These are phyloP conservation scores for Boeremia exigua DNA, from an alignment of 2,329 filamentous ascomycete genomes.

Conservation along the genomic window DNA sequence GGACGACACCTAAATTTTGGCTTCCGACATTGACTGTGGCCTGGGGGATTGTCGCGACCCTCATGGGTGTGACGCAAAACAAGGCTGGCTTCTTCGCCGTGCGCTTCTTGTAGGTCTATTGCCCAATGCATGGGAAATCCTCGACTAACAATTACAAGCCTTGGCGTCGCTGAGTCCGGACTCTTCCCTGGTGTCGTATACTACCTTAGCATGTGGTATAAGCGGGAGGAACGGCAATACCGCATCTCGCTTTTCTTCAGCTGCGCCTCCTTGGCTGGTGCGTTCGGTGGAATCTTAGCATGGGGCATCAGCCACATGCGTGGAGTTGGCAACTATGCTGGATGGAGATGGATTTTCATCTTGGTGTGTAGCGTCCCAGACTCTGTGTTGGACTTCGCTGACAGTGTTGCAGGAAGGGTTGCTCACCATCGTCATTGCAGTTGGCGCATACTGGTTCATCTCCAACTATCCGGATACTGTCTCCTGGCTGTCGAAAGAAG, in stretches of 20 bases:
- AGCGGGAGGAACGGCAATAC: constrained; percentile 63
- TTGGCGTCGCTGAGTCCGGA: constrained; percentile 46
- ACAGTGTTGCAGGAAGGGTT: constrained; percentile 41
- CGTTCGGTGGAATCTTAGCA: constrained; percentile 67
- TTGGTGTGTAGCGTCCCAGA: constrained; percentile 29
- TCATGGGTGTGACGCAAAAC: constrained; percentile 58
- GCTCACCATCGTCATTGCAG: constrained; percentile 44
- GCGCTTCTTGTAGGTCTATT: constrained; percentile 52
- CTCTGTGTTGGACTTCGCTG: background rate
- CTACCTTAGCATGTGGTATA: constrained; percentile 69
- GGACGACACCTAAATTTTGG: constrained; percentile 60
- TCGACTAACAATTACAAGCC: constrained; percentile 21
- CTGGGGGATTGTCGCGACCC: constrained; percentile 58
- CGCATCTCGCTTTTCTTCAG: constrained; percentile 67
- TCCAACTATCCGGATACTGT: constrained; percentile 69
- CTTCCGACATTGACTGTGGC: constrained; percentile 56
- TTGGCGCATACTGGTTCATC: constrained; percentile 62
- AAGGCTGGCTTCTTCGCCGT: constrained; percentile 55
- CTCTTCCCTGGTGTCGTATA: constrained; percentile 55
- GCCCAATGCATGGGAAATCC: rapidly evolving
- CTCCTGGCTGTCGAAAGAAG: constrained; percentile 60
- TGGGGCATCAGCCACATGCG: constrained; percentile 68
- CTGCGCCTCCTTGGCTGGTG: constrained; percentile 63
- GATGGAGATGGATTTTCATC: constrained; percentile 53
- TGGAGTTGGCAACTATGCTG: constrained; percentile 54